Conservation (phyloP, 225 moss, liverwort and hornwort genomes). For the Polytrichum commune region DNA sequence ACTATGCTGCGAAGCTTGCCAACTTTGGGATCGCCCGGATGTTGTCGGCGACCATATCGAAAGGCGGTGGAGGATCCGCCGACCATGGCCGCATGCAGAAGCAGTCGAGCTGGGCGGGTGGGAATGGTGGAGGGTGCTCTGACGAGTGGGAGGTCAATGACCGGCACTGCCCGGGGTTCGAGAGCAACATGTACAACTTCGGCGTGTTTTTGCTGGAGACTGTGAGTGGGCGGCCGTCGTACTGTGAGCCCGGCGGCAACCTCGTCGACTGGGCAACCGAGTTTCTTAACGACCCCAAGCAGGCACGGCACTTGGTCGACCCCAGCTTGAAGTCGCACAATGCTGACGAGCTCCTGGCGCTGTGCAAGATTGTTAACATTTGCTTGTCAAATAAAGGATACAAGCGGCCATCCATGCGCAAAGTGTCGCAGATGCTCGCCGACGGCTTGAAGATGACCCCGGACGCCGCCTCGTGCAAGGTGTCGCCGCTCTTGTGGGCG, state of each 20-base stretch:
- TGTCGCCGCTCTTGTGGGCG: constrained; percentile 76
- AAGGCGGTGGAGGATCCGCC: background rate
- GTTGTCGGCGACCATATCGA: constrained; percentile 16
- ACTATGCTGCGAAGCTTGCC: constrained; percentile 81
- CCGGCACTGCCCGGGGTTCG: constrained; percentile 68
- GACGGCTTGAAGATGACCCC: constrained; percentile 49
- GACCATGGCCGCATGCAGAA: constrained; percentile 16
- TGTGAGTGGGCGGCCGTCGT: constrained; percentile 55
- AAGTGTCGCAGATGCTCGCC: constrained; percentile 52
- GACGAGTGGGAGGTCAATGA: constrained; percentile 64
- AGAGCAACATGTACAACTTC: constrained; percentile 74
- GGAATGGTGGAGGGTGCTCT: constrained; percentile 21
- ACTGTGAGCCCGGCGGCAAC: constrained; percentile 43
- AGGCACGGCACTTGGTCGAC: constrained; percentile 47
- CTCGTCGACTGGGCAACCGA: constrained; percentile 66
- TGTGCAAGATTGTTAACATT: constrained; percentile 42
- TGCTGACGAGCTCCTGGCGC: constrained; percentile 37
- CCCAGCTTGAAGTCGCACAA: constrained; percentile 53
- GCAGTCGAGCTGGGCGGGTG: constrained; percentile 50
- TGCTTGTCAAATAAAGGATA: constrained; percentile 33
- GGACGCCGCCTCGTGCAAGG: constrained; percentile 42
- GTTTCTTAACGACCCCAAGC: constrained; percentile 38
- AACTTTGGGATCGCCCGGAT: constrained; percentile 79
- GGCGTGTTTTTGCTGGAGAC: constrained; percentile 74
- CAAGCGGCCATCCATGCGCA: constrained; percentile 60